Evolutionary conservation across 2,329 filamentous ascomycete species (phyloP).

Genomic region (Plectosphaerella plurivora): DNA sequence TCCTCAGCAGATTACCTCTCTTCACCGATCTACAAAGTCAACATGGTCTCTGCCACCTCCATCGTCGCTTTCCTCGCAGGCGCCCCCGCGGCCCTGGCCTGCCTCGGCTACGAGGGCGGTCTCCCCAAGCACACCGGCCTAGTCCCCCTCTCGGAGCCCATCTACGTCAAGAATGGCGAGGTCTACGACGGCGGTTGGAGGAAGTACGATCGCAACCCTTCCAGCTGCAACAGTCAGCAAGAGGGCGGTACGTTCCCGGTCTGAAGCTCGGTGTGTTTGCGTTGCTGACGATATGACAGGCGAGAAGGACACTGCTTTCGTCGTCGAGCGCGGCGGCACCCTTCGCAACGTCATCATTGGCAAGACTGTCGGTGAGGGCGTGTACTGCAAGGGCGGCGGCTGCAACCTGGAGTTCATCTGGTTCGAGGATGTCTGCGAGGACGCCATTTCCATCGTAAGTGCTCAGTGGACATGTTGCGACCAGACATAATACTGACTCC

Average conservation of each 20-base stretch:
- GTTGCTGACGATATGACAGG: slow-evolving; percentile 1
- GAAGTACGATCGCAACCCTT: slow-evolving; percentile 27
- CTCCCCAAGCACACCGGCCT: slow-evolving; percentile 21
- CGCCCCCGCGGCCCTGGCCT: slow-evolving; percentile 13
- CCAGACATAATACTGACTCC: neutral
- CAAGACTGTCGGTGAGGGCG: slow-evolving; percentile 14
- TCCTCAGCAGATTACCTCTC: neutral
- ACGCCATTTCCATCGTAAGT: slow-evolving; percentile 15
- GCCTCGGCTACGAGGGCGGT: slow-evolving; percentile 21
- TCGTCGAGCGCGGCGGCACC: slow-evolving; percentile 14
- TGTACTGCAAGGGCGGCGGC: slow-evolving; percentile 19
- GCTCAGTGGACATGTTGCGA: too few species aligned
- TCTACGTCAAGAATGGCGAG: slow-evolving; percentile 19
- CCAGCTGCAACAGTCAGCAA: slow-evolving; percentile 30
- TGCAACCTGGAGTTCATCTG: slow-evolving; percentile 20
- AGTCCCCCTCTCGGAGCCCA: slow-evolving; percentile 22
- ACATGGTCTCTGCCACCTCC: neutral
- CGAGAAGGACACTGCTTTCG: slow-evolving; percentile 14
- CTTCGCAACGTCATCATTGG: slow-evolving; percentile 18
- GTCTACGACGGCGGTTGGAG: slow-evolving; percentile 23
- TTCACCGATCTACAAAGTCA: neutral
- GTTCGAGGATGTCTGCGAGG: slow-evolving; percentile 20
- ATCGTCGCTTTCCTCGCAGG: neutral
- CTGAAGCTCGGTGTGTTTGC: neutral
- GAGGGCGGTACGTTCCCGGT: slow-evolving; percentile 24